Conservation (phyloP, 1,139 yeast genomes). For the Hyphopichia buzzinii region DNA sequence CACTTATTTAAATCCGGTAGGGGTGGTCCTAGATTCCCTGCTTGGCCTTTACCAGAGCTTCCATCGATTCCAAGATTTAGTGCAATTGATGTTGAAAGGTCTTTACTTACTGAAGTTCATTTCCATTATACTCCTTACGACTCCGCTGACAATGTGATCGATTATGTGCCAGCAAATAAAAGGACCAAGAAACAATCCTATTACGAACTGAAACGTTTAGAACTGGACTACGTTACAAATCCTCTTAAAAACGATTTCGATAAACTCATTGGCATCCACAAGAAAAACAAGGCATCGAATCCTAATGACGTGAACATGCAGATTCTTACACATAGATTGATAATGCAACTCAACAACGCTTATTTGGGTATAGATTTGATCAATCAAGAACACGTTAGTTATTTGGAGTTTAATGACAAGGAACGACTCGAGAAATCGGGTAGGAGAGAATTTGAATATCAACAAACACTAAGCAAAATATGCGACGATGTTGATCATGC, state of each 20-base stretch:
- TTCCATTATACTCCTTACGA: constrained; percentile 59
- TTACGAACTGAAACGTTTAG: constrained; percentile 64
- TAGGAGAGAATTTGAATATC: constrained; percentile 32
- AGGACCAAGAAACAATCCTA: constrained; percentile 38
- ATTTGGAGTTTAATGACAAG: constrained; percentile 20
- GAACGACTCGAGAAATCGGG: constrained; percentile 25
- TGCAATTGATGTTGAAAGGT: constrained; percentile 73
- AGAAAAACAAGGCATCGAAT: constrained; percentile 17
- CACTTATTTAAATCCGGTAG: constrained; percentile 28
- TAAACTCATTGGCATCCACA: constrained; percentile 57
- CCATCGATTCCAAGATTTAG: constrained; percentile 61
- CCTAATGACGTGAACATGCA: constrained; percentile 14
- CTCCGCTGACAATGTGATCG: constrained; percentile 28
- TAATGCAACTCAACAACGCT: constrained; percentile 35
- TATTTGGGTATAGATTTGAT: constrained; percentile 24
- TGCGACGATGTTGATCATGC: constrained; percentile 38
- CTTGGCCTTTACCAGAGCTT: constrained; percentile 82
- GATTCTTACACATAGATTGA: constrained; percentile 36
- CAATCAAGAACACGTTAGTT: constrained; percentile 26
- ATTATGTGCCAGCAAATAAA: constrained; percentile 4
- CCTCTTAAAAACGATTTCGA: constrained; percentile 61
- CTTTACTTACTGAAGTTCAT: constrained; percentile 74
- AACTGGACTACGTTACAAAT: constrained; percentile 66
- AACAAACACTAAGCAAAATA: constrained; percentile 24
- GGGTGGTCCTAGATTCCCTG: constrained; percentile 20